Evolutionary conservation across 208 protist genomes (phyloP).

Genomic region (Trypanosoma theileri): DNA sequence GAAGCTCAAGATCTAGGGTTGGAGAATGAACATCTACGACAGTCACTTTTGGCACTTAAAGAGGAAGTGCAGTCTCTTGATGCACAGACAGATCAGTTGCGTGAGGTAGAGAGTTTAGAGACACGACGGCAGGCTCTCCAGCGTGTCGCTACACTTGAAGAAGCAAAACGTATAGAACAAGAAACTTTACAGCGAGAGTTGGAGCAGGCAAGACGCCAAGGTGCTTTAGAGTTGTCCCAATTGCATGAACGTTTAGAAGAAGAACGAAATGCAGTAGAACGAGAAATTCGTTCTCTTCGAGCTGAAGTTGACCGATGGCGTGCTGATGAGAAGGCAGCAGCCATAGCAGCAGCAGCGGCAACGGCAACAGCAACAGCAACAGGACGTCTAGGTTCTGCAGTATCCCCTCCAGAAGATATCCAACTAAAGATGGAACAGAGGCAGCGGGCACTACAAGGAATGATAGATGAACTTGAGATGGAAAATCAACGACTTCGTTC

Average conservation of each 20-base stretch:
- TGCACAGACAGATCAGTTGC: constrained; percentile 23
- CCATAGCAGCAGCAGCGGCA: background rate
- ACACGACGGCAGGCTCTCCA: background rate
- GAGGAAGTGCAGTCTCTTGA: constrained; percentile 28
- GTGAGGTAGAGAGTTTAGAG: constrained; percentile 13
- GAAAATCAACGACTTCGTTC: constrained; percentile 15
- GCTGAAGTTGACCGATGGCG: constrained; percentile 15
- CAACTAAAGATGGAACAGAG: background rate
- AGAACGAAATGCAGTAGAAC: constrained; percentile 2
- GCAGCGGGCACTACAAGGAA: background rate
- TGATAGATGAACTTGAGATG: constrained; percentile 7
- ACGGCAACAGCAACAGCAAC: background rate
- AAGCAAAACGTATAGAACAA: constrained; percentile 13
- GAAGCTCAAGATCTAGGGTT: constrained; percentile 11
- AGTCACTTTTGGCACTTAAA: constrained; percentile 19
- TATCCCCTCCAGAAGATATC: background rate
- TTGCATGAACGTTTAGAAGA: constrained; percentile 16
- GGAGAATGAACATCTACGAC: constrained; percentile 21
- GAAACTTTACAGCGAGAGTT: constrained; percentile 15
- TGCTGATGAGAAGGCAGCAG: constrained; percentile 4
- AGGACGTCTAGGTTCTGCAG: background rate
- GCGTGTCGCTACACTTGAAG: constrained; percentile 8
- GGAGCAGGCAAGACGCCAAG: constrained; percentile 17
- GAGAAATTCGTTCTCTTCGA: constrained; percentile 22
- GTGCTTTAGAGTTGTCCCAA: constrained; percentile 4